Percentiles rank a stretch among this genome's conserved stretches.
Evolutionary conservation across 75 land plant genomes (phyloP).

Genomic region (Gnetum montanum): DNA sequence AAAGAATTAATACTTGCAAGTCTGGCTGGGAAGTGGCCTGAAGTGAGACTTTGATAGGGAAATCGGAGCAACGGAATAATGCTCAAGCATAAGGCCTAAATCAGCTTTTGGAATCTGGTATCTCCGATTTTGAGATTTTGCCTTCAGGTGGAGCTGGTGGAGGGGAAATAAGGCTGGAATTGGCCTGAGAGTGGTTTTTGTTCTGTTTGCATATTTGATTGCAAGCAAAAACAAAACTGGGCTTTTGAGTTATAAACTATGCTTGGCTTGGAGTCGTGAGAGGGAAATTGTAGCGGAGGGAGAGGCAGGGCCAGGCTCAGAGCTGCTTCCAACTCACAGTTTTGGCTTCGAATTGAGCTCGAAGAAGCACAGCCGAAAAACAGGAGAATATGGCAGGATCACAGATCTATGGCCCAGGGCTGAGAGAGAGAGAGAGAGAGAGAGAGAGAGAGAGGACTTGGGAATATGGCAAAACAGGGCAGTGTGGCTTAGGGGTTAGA

Average conservation of each 20-base stretch:
- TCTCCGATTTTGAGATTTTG: too few relatives aligned
- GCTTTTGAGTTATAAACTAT: background rate
- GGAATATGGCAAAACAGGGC: background rate
- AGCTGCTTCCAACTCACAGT: background rate
- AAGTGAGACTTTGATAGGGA: conserved; percentile 4
- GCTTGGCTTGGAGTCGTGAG: background rate
- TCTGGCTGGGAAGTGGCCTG: background rate
- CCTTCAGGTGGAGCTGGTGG: background rate
- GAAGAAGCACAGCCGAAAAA: background rate
- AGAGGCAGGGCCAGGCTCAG: background rate
- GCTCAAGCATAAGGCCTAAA: background rate
- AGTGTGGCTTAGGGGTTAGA: too few relatives aligned
- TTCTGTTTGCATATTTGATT: background rate
- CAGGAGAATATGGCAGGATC: background rate
- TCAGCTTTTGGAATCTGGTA: background rate
- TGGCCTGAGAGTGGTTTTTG: background rate
- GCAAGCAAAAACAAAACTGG: background rate
- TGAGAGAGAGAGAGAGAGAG: background rate
- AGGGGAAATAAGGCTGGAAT: background rate
- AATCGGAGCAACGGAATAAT: background rate
- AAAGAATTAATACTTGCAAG: background rate
- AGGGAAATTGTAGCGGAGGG: background rate
- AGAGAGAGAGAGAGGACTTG: background rate
- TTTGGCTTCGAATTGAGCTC: background rate
- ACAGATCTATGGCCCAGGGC: background rate